Evolutionary conservation across 441 rosid species (phyloP).

Genomic region (Euphorbia neoarborescens): DNA sequence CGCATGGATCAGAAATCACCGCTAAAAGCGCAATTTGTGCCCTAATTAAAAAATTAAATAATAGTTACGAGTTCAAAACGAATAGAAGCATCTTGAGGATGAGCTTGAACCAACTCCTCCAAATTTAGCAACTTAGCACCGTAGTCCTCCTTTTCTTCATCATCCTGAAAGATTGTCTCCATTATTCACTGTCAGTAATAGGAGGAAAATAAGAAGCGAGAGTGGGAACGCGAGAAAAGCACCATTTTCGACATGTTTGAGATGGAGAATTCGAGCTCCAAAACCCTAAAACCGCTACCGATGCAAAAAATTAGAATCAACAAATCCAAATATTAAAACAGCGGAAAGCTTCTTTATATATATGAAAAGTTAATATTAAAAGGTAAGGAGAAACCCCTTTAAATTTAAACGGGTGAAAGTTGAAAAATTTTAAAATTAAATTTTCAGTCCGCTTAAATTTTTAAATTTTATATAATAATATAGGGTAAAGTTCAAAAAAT

Average conservation of each 20-base stretch:
- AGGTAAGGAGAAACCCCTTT: no score
- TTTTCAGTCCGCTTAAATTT: no score
- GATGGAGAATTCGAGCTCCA: not conserved
- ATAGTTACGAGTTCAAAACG: constrained; percentile 51
- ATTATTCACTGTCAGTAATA: not conserved
- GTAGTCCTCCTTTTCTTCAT: constrained; percentile 19
- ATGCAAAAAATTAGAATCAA: no score
- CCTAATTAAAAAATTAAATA: not conserved
- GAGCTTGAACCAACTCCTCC: constrained; percentile 47
- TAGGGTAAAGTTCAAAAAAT: no score
- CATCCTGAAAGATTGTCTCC: constrained; percentile 16
- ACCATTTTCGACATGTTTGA: constrained; percentile 1
- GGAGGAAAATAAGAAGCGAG: not conserved
- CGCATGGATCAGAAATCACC: not conserved
- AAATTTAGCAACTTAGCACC: constrained; percentile 28
- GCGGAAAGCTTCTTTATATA: no score
- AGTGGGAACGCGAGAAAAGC: not conserved
- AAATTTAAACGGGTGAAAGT: no score
- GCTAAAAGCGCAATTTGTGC: not conserved
- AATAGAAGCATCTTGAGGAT: constrained; percentile 60
- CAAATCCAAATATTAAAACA: no score
- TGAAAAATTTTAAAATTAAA: no score
- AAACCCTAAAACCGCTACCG: constrained; percentile 11
- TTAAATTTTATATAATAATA: no score
- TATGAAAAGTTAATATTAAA: no score